Conservation (phyloP, 352 stramenopile genomes). For the Globisporangium paddicum region DNA sequence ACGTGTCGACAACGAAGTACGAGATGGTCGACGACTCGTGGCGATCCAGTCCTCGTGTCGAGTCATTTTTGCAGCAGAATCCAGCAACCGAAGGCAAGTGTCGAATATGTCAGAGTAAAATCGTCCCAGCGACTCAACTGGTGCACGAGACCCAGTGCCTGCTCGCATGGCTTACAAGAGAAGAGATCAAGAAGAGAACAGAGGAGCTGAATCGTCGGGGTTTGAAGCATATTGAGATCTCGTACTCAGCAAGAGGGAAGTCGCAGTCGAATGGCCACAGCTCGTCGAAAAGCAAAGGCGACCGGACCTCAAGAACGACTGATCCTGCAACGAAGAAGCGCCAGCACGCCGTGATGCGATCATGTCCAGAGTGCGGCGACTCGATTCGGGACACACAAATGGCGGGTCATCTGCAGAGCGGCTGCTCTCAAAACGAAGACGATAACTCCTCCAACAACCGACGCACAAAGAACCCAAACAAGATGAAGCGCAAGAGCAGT, state of each 20-base stretch:
- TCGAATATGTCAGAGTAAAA: conserved; percentile 51
- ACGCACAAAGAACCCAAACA: conserved; percentile 33
- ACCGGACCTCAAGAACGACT: not conserved
- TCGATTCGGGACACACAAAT: conserved; percentile 55
- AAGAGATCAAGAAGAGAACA: conserved; percentile 34
- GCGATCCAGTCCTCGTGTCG: conserved; percentile 23
- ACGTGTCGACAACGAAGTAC: conserved; percentile 51
- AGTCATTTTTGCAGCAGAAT: conserved; percentile 22
- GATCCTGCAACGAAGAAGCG: conserved; percentile 30
- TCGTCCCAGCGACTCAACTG: conserved; percentile 28
- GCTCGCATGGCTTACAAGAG: conserved; percentile 45
- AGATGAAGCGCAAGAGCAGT: conserved; percentile 34
- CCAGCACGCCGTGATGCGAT: conserved; percentile 29
- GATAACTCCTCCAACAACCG: conserved; percentile 10
- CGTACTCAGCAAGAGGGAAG: conserved; percentile 28
- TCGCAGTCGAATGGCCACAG: conserved; percentile 18
- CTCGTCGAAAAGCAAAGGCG: conserved; percentile 13
- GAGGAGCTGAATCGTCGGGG: conserved; percentile 32
- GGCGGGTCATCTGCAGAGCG: conserved; percentile 63
- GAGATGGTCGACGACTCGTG: conserved; percentile 71
- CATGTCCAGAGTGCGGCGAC: conserved; percentile 67
- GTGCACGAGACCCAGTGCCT: conserved; percentile 63
- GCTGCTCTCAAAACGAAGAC: conserved; percentile 24
- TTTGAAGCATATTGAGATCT: conserved; percentile 29
- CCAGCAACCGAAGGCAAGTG: conserved; percentile 37